Evolutionary conservation across 2,329 filamentous ascomycete species (phyloP).

Genomic region (Aspergillus sp.): DNA sequence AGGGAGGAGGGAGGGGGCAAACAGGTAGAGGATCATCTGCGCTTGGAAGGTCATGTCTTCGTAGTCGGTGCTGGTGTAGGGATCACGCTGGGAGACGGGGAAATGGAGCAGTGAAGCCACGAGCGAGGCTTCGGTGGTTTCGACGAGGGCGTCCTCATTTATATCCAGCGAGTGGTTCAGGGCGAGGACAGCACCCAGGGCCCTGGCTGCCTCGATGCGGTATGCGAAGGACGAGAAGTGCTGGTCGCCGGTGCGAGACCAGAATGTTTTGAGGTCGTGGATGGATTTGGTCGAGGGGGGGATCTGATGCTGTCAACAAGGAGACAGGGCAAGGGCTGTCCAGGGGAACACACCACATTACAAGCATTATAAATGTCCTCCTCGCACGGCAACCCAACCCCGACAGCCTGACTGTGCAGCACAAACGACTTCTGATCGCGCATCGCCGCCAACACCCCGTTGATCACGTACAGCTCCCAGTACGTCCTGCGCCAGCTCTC

Average conservation of each 20-base stretch:
- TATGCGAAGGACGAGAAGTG: constrained; percentile 73
- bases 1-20: too few relatives aligned
- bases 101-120: constrained; percentile 59
- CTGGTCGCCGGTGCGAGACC: constrained; percentile 56
- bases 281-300: constrained; percentile 42
- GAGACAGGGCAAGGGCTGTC: constrained; percentile 9
- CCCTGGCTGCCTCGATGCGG: constrained; percentile 64
- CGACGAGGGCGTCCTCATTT: constrained; percentile 20
- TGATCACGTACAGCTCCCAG: constrained; percentile 69
- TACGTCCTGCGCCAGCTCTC: constrained; percentile 79
- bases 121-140: constrained; percentile 47
- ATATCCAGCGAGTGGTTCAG: constrained; percentile 14
- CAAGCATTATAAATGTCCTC: constrained; percentile 45
- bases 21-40: constrained; percentile 23
- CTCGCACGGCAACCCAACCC: constrained; percentile 65
- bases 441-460: constrained; percentile 69
- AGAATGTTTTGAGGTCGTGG: constrained; percentile 42
- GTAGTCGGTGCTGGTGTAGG: constrained; percentile 54
- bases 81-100: constrained; percentile 55
- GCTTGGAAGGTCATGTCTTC: constrained; percentile 48
- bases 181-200: constrained; percentile 60
- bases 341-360: constrained; percentile 5
- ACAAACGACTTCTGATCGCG: constrained; percentile 8
- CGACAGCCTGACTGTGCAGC: constrained; percentile 39
- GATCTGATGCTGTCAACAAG: not conserved